Percentiles rank a stretch among this genome's conserved stretches.
Evolutionary conservation across 345 rosid species (phyloP).

Genomic region (Eucalyptus dawsonii): DNA sequence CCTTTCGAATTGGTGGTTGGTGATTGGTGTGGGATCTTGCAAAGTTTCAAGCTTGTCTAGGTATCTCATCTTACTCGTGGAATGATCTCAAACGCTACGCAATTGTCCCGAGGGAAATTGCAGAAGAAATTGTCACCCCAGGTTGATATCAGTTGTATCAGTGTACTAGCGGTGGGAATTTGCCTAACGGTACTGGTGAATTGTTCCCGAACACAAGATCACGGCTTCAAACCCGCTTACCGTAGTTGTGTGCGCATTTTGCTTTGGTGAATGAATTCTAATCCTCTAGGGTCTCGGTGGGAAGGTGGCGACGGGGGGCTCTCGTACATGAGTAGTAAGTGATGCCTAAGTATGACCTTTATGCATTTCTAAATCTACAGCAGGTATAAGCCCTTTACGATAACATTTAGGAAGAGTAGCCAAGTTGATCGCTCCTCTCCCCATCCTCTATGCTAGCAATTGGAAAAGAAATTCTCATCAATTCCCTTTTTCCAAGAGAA

Average conservation of each 20-base stretch:
- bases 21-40: neutral
- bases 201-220: neutral
- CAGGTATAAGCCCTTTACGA: neutral
- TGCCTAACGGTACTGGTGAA: neutral
- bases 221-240: neutral
- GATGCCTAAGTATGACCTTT: neutral
- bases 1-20: neutral
- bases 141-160: neutral
- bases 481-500: neutral
- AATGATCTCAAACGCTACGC: neutral
- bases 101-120: neutral
- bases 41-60: neutral
- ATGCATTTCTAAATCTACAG: neutral
- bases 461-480: neutral
- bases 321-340: neutral
- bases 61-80: neutral
- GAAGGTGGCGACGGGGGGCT: neutral
- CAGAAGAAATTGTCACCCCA: neutral
- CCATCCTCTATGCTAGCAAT: neutral
- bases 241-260: neutral
- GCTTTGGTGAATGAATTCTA: neutral
- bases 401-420: neutral
- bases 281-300: neutral
- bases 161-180: neutral
- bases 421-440: neutral